A percentile compares a stretch with the other conserved stretches of the same genome.
phyloP scores from a whole-genome alignment of 1,284 basidiomycete species.

The Sphagnurus paluster region DNA sequence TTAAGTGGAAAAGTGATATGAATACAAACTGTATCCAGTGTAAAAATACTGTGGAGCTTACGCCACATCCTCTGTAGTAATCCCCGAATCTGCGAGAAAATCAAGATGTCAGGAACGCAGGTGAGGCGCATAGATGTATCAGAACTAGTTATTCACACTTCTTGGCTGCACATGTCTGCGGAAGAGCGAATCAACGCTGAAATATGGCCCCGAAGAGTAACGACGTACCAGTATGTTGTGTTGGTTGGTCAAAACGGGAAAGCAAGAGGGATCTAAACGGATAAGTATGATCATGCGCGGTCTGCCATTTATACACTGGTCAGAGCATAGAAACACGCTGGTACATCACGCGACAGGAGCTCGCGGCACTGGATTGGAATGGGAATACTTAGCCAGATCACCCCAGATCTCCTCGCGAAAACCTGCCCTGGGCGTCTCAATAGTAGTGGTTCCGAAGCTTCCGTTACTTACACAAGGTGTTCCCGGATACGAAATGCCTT shows the following conservation, averaged over 20 bases:
- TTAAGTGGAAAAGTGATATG: conserved; percentile 1
- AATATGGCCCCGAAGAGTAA: background rate
- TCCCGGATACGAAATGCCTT: conserved; percentile 17
- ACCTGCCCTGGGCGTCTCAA: conserved; percentile 17
- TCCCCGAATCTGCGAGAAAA: conserved; percentile 53
- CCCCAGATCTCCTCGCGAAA: conserved; percentile 17
- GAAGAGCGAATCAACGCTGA: conserved; percentile 6
- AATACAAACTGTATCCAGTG: conserved; percentile 5
- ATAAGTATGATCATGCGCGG: conserved; percentile 14
- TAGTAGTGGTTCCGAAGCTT: conserved; percentile 16
- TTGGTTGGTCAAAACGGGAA: conserved; percentile 1
- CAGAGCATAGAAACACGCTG: conserved; percentile 15
- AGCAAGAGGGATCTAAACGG: conserved; percentile 12
- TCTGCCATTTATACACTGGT: conserved; percentile 21
- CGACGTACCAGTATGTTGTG: conserved; percentile 9
- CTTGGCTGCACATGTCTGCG: conserved; percentile 34
- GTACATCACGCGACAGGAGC: conserved; percentile 28
- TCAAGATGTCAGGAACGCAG: conserved; percentile 11
- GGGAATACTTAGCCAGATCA: conserved; percentile 17
- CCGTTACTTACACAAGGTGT: conserved; percentile 19
- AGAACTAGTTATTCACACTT: conserved; percentile 32
- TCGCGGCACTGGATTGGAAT: conserved; percentile 15
- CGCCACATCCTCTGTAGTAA: conserved; percentile 63
- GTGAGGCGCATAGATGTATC: background rate
- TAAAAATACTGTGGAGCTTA: conserved; percentile 30